Evolutionary conservation across 331 rosid species (phyloP).

Genomic region (Malus hybrid): DNA sequence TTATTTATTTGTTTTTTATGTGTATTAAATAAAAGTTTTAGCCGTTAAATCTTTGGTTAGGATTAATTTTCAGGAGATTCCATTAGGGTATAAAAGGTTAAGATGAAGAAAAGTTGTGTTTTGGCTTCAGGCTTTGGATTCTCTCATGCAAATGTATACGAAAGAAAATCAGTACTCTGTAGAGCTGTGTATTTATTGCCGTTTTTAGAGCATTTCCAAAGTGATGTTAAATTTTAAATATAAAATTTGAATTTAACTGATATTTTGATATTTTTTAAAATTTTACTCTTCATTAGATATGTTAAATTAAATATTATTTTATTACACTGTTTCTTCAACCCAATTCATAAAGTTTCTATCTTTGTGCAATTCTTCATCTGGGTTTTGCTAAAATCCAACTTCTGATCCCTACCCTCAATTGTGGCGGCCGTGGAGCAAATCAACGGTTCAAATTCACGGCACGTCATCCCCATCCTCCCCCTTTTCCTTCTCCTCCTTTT

Average conservation of each 20-base stretch:
- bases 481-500: slow-evolving; percentile 80
- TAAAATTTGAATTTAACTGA: no score
- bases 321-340: background rate
- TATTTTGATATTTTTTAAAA: no score
- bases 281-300: no score
- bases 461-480: slow-evolving; percentile 37
- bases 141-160: background rate
- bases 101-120: background rate
- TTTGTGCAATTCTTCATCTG: background rate
- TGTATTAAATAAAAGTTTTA: no score
- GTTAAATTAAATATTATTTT: no score
- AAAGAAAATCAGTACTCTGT: background rate
- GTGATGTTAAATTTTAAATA: no score
- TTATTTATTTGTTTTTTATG: no score
- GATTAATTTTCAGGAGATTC: no score
- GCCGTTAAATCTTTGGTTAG: accelerated
- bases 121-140: slow-evolving; percentile 13
- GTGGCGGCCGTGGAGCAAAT: slow-evolving; percentile 84
- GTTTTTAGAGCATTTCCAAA: no score
- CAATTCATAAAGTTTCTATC: background rate
- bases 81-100: no score
- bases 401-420: slow-evolving; percentile 38
- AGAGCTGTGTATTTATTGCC: no score
- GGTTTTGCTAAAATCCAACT: slow-evolving; percentile 5
- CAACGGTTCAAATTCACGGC: slow-evolving; percentile 51